Conservation (phyloP, 495 filamentous ascomycete genomes). For the Aspergillus leporis region DNA sequence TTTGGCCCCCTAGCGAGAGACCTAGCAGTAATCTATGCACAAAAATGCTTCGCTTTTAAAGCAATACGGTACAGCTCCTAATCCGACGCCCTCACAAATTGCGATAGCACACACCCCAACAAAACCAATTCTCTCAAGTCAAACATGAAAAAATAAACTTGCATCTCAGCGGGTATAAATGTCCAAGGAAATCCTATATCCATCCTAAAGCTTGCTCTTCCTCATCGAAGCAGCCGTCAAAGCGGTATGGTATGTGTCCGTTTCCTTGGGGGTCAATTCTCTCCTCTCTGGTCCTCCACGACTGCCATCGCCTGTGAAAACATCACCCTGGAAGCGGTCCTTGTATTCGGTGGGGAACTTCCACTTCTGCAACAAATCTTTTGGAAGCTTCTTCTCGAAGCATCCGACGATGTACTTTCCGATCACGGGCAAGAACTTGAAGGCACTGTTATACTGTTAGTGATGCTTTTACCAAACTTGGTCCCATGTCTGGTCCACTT, state of each 20-base stretch:
- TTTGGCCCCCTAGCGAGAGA: too few relatives aligned
- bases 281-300: slow-evolving; percentile 33
- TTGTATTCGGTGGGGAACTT: slow-evolving; percentile 31
- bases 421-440: slow-evolving; percentile 52
- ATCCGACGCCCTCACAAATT: too few relatives aligned
- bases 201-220: slow-evolving; percentile 29
- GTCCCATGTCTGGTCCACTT: slow-evolving; percentile 14
- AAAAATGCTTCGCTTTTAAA: too few relatives aligned
- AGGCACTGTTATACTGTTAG: slow-evolving; percentile 28
- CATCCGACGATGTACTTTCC: slow-evolving; percentile 45
- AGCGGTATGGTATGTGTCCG: slow-evolving; percentile 19
- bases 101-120: too few relatives aligned
- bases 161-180: not conserved
- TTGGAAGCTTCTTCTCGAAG: slow-evolving; percentile 34
- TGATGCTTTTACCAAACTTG: too few relatives aligned
- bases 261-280: slow-evolving; percentile 27
- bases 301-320: slow-evolving; percentile 34
- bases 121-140: not conserved
- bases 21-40: too few relatives aligned
- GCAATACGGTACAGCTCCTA: too few relatives aligned
- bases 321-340: slow-evolving; percentile 23
- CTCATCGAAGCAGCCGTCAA: slow-evolving; percentile 18
- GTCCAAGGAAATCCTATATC: not conserved
- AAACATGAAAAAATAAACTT: not conserved
- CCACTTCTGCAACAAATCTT: slow-evolving; percentile 40